phyloP scores from a whole-genome alignment of 2,329 filamentous ascomycete genomes.

The Cladosporium sphaerospermum region DNA sequence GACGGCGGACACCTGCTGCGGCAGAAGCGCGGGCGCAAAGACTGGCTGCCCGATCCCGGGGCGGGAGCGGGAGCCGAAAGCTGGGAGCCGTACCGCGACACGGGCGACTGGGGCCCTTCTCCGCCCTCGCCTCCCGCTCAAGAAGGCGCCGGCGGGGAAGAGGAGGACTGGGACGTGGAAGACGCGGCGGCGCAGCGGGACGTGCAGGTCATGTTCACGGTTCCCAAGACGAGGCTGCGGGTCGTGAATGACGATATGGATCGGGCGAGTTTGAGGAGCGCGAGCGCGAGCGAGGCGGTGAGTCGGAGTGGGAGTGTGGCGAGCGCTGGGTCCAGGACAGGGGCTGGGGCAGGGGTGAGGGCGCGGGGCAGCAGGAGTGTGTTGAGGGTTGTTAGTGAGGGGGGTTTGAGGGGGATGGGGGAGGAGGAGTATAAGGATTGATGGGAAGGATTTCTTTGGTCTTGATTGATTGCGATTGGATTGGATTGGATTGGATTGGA shows the following conservation, averaged over 20 bases:
- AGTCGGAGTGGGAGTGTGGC: constrained; percentile 17
- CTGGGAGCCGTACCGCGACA: constrained; percentile 25
- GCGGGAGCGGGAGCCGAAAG: constrained; percentile 12
- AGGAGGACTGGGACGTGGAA: constrained; percentile 48
- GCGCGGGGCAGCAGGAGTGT: constrained; percentile 15
- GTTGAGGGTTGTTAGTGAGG: constrained; percentile 14
- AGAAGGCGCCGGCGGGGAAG: constrained; percentile 20
- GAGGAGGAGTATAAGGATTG: constrained; percentile 6
- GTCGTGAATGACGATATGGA: constrained; percentile 76
- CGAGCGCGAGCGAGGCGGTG: constrained; percentile 25
- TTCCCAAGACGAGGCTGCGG: constrained; percentile 75
- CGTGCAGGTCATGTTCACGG: constrained; percentile 75
- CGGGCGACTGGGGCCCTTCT: constrained; percentile 31
- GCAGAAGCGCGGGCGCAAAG: constrained; percentile 37
- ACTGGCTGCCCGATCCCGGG: constrained; percentile 23
- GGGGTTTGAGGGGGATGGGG: not conserved
- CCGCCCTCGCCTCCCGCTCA: constrained; percentile 8
- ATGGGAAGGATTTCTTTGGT: not conserved
- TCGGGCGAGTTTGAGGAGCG: constrained; percentile 31
- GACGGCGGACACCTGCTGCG: constrained; percentile 36
- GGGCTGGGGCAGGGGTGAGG: constrained; percentile 1
- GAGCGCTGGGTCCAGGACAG: not conserved
- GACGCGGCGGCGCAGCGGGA: constrained; percentile 41
- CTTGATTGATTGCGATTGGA: not conserved
- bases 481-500: no score